Evolutionary conservation across 164 flowering plant genomes (phyloP).

Genomic region (Amborella trichopoda): DNA sequence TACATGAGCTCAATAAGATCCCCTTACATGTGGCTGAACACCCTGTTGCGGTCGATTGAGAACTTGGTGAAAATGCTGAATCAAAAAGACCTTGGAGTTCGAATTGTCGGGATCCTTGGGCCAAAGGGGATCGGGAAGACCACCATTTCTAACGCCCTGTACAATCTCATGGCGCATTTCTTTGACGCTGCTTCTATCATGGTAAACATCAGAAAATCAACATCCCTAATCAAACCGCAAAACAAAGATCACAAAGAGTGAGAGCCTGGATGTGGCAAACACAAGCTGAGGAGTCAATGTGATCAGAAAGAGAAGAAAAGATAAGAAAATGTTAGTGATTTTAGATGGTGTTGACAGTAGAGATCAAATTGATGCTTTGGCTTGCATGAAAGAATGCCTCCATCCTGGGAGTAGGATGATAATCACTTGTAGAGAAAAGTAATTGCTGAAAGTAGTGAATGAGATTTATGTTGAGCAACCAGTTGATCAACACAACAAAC

Average conservation of each 20-base stretch:
- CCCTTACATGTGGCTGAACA: background rate
- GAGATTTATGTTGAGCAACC: background rate
- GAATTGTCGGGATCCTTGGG: background rate
- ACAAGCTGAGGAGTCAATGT: background rate
- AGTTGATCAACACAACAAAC: background rate
- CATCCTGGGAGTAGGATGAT: constrained; percentile 1
- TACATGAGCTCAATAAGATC: background rate
- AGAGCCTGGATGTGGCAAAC: too few species aligned
- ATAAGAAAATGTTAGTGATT: background rate
- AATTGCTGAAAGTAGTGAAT: background rate
- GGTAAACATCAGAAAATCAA: background rate
- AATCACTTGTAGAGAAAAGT: background rate
- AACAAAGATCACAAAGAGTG: background rate
- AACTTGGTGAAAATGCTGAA: background rate
- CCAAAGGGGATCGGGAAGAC: constrained; percentile 1
- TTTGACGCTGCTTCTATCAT: background rate
- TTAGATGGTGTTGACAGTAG: background rate
- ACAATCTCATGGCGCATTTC: background rate
- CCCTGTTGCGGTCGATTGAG: background rate
- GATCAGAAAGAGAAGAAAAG: background rate
- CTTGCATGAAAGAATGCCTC: background rate
- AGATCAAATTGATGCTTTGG: background rate
- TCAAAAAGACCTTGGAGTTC: background rate
- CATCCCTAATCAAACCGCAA: background rate
- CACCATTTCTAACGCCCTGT: background rate